Conservation (phyloP, 139 green algal genomes). For the Bryopsis sp. region DNA sequence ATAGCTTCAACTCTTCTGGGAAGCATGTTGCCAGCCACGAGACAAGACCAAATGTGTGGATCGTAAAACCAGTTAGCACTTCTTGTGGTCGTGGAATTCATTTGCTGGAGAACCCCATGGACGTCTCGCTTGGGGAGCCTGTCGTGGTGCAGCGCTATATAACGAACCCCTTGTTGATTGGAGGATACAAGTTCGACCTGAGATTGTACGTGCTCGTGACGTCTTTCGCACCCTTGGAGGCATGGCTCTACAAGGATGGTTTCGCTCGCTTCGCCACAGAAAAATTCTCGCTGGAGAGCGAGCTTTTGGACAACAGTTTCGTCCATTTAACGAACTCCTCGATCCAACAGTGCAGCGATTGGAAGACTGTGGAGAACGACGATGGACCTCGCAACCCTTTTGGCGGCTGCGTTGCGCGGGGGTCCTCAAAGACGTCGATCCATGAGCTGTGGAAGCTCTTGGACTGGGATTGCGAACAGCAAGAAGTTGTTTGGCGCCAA, state of each 20-base stretch:
- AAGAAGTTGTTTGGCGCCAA: too few relatives aligned
- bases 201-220: constrained; percentile 44
- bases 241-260: constrained; percentile 54
- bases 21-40: background rate
- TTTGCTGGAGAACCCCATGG: background rate
- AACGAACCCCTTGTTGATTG: constrained; percentile 42
- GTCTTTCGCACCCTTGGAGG: constrained; percentile 43
- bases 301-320: constrained; percentile 24
- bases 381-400: background rate
- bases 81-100: constrained; percentile 11
- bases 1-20: too few relatives aligned
- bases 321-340: constrained; percentile 71
- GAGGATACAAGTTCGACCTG: constrained; percentile 57
- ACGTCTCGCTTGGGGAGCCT: constrained; percentile 18
- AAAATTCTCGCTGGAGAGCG: constrained; percentile 21
- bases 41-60: background rate
- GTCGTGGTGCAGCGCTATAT: constrained; percentile 66
- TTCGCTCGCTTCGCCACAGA: constrained; percentile 60
- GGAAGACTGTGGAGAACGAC: background rate
- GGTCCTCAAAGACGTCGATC: background rate
- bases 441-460: background rate
- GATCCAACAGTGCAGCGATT: constrained; percentile 42
- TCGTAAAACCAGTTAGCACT: constrained; percentile 6
- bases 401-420: background rate
- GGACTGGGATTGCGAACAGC: background rate